Evolutionary conservation across 2,329 filamentous ascomycete species (phyloP).

Genomic region (Phoma herbarum): DNA sequence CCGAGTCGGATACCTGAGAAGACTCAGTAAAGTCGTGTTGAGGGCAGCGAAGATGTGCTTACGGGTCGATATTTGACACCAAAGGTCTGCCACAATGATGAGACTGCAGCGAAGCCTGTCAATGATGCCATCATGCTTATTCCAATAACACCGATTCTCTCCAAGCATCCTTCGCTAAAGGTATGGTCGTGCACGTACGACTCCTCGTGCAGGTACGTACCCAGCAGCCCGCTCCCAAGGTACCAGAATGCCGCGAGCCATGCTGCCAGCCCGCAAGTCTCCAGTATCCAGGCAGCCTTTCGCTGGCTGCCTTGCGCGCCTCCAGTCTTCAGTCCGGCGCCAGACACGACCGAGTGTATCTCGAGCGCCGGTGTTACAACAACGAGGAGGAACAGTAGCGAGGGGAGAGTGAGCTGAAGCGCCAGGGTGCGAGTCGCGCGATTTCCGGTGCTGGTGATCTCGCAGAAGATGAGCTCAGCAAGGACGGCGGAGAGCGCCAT

Average conservation of each 20-base stretch:
- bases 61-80: constrained; percentile 68
- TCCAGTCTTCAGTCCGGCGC: constrained; percentile 69
- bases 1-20: constrained; percentile 69
- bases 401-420: constrained; percentile 73
- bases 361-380: constrained; percentile 81
- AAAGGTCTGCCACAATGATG: constrained; percentile 85
- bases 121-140: constrained; percentile 86
- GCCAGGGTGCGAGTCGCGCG: constrained; percentile 72
- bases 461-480: constrained; percentile 81
- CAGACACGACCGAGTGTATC: constrained; percentile 70
- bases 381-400: constrained; percentile 75
- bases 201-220: constrained; percentile 59
- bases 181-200: constrained; percentile 54
- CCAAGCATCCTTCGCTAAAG: constrained; percentile 65
- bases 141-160: constrained; percentile 81
- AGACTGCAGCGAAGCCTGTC: constrained; percentile 90
- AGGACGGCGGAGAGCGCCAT: constrained; percentile 80
- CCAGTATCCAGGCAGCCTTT: constrained; percentile 70
- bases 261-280: constrained; percentile 66
- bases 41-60: constrained; percentile 16
- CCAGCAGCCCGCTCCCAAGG: constrained; percentile 70
- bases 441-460: constrained; percentile 80
- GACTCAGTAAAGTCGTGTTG: constrained; percentile 24
- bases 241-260: constrained; percentile 84
- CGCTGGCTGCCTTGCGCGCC: constrained; percentile 66